Evolutionary conservation across 495 filamentous ascomycete genomes (phyloP).

Genomic region (Aspergillus diversus): DNA sequence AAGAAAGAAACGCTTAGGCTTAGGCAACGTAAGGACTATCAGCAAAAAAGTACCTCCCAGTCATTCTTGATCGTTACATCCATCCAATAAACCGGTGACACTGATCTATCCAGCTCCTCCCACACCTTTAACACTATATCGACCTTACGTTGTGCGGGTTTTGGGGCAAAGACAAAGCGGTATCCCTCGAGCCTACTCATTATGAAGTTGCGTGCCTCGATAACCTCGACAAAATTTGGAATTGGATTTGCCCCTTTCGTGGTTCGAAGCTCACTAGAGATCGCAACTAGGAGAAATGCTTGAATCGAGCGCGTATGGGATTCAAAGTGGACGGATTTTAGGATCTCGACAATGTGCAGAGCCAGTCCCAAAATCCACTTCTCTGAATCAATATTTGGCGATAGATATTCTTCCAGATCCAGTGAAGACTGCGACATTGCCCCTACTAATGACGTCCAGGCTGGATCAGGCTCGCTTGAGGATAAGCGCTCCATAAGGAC

Average conservation of each 20-base stretch:
- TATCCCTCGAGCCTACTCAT: slow-evolving; percentile 3
- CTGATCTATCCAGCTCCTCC: slow-evolving; percentile 1
- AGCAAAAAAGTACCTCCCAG: neutral
- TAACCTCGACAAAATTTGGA: neutral
- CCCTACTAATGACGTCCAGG: neutral
- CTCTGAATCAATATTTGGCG: neutral
- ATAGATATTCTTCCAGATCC: neutral
- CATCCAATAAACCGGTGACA: neutral
- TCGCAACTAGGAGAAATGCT: slow-evolving; percentile 5
- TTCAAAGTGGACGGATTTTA: neutral
- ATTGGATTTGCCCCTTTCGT: neutral
- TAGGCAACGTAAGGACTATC: neutral
- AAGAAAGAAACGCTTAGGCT: neutral
- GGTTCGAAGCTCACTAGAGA: slow-evolving; percentile 5
- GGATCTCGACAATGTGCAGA: neutral
- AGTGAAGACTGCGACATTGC: neutral
- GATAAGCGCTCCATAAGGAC: neutral
- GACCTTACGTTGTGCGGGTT: slow-evolving; percentile 4
- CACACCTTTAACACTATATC: slow-evolving; percentile 3
- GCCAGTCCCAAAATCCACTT: neutral
- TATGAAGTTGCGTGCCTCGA: neutral
- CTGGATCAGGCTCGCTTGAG: neutral
- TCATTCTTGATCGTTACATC: neutral
- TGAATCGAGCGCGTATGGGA: slow-evolving; percentile 6
- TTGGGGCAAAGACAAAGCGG: slow-evolving; percentile 7